Evolutionary conservation across 768 basidiomycete genomes (phyloP).

Genomic region (Tricholoma sp.): DNA sequence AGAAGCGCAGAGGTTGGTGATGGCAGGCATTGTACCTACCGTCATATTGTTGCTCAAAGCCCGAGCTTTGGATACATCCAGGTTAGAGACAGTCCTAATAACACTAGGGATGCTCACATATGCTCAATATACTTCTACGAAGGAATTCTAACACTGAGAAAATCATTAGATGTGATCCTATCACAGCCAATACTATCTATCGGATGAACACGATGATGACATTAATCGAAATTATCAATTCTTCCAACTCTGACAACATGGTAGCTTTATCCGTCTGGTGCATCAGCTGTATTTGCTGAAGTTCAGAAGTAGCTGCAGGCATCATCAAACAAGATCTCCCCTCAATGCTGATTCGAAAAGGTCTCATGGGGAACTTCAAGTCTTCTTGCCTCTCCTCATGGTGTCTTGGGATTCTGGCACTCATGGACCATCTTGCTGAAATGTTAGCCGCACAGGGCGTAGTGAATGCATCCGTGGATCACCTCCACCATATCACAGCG

Average conservation of each 20-base stretch:
- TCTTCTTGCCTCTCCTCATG: too few relatives aligned
- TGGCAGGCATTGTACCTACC: neutral
- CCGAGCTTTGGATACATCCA: neutral
- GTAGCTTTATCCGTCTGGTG: too few relatives aligned
- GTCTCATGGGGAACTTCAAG: too few relatives aligned
- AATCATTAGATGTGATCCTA: too few relatives aligned
- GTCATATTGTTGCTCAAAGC: neutral
- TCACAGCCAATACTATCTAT: too few relatives aligned
- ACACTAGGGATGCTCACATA: neutral
- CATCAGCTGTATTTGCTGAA: neutral
- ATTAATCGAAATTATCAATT: too few relatives aligned
- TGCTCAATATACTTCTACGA: neutral
- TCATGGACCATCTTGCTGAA: neutral
- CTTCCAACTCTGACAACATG: too few relatives aligned
- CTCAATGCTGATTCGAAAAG: too few relatives aligned
- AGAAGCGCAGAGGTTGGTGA: neutral
- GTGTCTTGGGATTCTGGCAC: too few relatives aligned
- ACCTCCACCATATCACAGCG: neutral
- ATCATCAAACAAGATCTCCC: too few relatives aligned
- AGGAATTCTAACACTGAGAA: too few relatives aligned
- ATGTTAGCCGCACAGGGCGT: neutral
- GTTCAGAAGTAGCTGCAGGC: too few relatives aligned
- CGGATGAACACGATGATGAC: neutral
- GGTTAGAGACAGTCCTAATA: neutral
- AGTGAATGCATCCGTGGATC: neutral